phyloP scores from a whole-genome alignment of 306 rosid species.

The Quercus cerris region DNA sequence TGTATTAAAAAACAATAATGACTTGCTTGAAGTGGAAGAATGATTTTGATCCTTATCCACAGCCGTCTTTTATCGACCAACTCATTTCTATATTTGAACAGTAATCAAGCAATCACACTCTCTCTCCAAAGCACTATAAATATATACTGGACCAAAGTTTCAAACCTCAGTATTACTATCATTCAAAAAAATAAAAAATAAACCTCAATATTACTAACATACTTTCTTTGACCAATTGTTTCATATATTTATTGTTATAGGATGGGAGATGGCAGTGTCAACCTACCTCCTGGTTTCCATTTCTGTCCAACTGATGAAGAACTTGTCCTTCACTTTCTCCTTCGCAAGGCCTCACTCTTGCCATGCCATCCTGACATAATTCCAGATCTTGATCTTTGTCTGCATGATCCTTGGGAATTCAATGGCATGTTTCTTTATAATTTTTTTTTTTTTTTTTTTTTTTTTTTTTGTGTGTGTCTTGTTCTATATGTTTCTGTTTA shows the following conservation, averaged over 20 bases:
- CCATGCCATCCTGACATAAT: constrained; percentile 46
- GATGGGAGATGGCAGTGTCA: constrained; percentile 31
- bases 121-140: constrained; percentile 5
- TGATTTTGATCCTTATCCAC: neutral
- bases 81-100: constrained; percentile 22
- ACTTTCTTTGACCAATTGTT: neutral
- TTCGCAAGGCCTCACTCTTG: constrained; percentile 30
- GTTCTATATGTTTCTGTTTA: neutral
- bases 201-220: neutral
- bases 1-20: neutral
- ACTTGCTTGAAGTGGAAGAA: neutral
- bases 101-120: neutral
- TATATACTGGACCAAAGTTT: constrained; percentile 7
- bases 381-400: constrained; percentile 42
- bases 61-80: constrained; percentile 1
- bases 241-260: neutral
- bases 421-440: constrained; percentile 25
- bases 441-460: neutral
- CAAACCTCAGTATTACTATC: constrained; percentile 3
- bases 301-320: constrained; percentile 59
- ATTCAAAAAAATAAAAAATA: no score
- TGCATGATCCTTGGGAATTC: constrained; percentile 37
- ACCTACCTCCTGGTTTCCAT: constrained; percentile 54
- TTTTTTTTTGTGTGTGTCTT: neutral
- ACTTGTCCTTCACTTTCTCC: constrained; percentile 47